Conservation (phyloP, 108 stramenopile species). For the Nitzschia sp. region DNA sequence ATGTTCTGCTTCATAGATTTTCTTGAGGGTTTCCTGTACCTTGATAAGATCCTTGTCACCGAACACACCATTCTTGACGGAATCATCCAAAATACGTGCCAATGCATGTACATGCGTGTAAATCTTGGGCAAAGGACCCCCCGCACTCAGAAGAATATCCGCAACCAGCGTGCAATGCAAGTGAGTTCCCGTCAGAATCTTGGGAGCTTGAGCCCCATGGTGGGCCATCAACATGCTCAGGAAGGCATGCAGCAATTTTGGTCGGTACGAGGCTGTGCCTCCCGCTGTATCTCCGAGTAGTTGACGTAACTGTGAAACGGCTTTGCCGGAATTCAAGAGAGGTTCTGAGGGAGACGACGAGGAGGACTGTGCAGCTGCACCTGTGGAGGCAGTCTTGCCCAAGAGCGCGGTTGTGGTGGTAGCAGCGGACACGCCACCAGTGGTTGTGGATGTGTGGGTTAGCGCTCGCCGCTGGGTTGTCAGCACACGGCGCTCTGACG, state of each 20-base stretch:
- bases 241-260: conserved; percentile 69
- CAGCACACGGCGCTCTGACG: conserved; percentile 56
- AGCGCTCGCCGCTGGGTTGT: conserved; percentile 67
- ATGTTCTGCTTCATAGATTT: conserved; percentile 61
- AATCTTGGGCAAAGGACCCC: conserved; percentile 71
- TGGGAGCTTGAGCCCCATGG: conserved; percentile 46
- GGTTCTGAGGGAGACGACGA: conserved; percentile 1
- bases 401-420: conserved; percentile 1
- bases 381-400: conserved; percentile 2
- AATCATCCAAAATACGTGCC: conserved; percentile 67
- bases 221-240: conserved; percentile 78
- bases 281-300: conserved; percentile 36
- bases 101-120: conserved; percentile 69
- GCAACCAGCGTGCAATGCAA: conserved; percentile 77
- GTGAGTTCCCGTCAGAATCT: conserved; percentile 35
- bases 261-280: conserved; percentile 64
- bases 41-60: conserved; percentile 61
- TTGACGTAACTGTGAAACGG: conserved; percentile 45
- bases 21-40: conserved; percentile 62
- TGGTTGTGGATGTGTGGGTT: conserved; percentile 21
- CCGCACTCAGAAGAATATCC: conserved; percentile 70
- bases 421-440: conserved; percentile 23
- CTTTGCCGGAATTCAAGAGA: conserved; percentile 26
- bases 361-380: neutral
- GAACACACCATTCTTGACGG: conserved; percentile 64